phyloP scores from a whole-genome alignment of 495 filamentous ascomycete species.

The Aspergillus nidulans region DNA sequence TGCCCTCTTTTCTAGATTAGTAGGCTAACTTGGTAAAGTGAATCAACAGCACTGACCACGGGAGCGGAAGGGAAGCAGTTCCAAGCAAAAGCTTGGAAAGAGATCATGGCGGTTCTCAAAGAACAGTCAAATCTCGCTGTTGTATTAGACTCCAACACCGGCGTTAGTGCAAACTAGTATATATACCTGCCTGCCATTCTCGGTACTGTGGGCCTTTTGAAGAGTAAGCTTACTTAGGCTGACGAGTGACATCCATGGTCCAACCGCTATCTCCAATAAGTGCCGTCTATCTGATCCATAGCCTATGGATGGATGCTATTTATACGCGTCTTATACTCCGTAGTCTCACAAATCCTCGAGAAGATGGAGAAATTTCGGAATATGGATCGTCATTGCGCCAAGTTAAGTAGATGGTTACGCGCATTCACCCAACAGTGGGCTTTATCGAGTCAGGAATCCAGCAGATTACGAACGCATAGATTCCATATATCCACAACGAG shows the following conservation, averaged over 20 bases:
- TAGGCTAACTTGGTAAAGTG: conserved; percentile 22
- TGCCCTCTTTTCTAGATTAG: neutral
- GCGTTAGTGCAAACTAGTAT: neutral
- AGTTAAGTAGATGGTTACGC: neutral
- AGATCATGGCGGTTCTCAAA: conserved; percentile 33
- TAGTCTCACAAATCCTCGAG: too few relatives aligned
- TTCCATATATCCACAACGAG: neutral
- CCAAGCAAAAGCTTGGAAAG: conserved; percentile 37
- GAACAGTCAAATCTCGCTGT: conserved; percentile 13
- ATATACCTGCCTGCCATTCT: neutral
- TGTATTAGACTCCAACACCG: neutral
- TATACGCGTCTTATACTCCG: neutral
- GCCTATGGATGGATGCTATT: neutral
- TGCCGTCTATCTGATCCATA: neutral
- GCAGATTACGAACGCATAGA: neutral
- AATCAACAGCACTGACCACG: conserved; percentile 34
- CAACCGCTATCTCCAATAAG: neutral
- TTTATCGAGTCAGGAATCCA: neutral
- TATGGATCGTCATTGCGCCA: neutral
- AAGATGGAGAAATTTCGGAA: neutral
- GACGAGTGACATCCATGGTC: neutral
- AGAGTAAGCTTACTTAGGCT: neutral
- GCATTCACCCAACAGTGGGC: neutral
- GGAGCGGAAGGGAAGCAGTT: conserved; percentile 31
- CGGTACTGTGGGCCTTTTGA: neutral